Conservation (phyloP, 2,329 filamentous ascomycete species). For the Colletotrichum gloeosporioides region DNA sequence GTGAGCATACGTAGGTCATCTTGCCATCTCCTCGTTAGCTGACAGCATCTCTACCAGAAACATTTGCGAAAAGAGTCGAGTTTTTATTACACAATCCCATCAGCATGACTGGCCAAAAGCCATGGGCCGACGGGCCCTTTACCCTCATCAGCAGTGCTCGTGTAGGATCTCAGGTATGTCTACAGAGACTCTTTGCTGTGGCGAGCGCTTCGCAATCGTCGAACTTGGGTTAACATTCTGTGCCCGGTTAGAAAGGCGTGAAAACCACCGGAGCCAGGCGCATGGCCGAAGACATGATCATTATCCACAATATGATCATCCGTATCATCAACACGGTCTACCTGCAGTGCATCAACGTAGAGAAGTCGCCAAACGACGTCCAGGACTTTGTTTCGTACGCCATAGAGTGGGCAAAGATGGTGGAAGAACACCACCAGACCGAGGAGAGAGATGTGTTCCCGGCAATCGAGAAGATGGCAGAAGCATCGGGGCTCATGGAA, state of each 20-base stretch:
- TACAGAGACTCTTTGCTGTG: not conserved
- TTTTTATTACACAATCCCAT: not conserved
- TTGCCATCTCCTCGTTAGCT: not conserved
- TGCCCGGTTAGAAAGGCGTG: slow-evolving; percentile 18
- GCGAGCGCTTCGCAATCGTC: not conserved
- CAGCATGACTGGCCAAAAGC: slow-evolving; percentile 19
- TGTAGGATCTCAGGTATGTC: slow-evolving; percentile 27
- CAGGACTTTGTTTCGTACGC: slow-evolving; percentile 33
- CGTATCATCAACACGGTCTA: slow-evolving; percentile 33
- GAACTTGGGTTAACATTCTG: not conserved
- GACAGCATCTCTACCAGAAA: not conserved
- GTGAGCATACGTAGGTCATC: not conserved
- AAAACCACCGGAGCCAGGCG: slow-evolving; percentile 24
- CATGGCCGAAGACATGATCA: slow-evolving; percentile 34
- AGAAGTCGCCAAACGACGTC: slow-evolving; percentile 25
- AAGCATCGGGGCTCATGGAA: slow-evolving; percentile 32
- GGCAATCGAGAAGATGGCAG: slow-evolving; percentile 31
- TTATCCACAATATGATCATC: slow-evolving; percentile 35
- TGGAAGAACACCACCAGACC: slow-evolving; percentile 35
- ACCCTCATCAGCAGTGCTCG: slow-evolving; percentile 31
- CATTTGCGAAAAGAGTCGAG: not conserved
- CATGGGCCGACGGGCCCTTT: slow-evolving; percentile 39
- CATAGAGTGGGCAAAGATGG: slow-evolving; percentile 24
- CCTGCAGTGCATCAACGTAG: slow-evolving; percentile 29
- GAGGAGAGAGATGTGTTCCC: slow-evolving; percentile 40